Evolutionary conservation across 441 rosid genomes (phyloP), one percentile per base, ranked within the genome.

Genomic region (Pelargonium citronellum): DNA sequence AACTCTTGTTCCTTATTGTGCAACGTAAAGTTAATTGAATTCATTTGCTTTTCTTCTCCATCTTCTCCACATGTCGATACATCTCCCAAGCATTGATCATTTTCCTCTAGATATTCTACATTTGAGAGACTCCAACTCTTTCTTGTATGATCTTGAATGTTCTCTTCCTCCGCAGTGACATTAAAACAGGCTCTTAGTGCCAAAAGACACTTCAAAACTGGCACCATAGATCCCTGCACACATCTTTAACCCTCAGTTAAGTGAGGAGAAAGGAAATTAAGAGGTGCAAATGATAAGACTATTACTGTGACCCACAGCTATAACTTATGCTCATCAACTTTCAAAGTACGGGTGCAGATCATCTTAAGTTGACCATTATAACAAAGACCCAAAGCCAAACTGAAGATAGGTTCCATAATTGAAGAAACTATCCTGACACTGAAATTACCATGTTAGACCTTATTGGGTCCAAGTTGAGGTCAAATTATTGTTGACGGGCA

Each of bases 141-240:
- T 75, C 79, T 82, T 44, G 82, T 81, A 80, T 75, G 71, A 71
- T 74, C 78, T 66, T 72, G 78, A 67, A 62, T 70, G 64, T 74
- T 80, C 67, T 79, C 86, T 77, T 67, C 78, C 74, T 78, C 84
- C 20, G 75, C 82, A 65, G 64, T 79, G 41, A 75, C 73, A 73
- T 66, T 74, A 75, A 83, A 85, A 67, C 83, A 82, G 57, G 87
- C 78, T 77, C 80, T 83, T 72, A 91, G 96, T 2, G 86, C 82
- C 78, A 78, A 79, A 64, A 91, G 90, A 81, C 90, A 89, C 79
- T 87, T 85, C 75, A 88, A 74, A 81, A 91, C 91, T 64, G 96
- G 90, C 68, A 73, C 78, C 94, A 89, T 85, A 47, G 87, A 72
- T 46, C 97, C 94, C 96, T 91, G 89, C 77, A 77, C 58, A 77